Conservation (phyloP, 1,284 basidiomycete genomes). For the Malassezia equina region DNA sequence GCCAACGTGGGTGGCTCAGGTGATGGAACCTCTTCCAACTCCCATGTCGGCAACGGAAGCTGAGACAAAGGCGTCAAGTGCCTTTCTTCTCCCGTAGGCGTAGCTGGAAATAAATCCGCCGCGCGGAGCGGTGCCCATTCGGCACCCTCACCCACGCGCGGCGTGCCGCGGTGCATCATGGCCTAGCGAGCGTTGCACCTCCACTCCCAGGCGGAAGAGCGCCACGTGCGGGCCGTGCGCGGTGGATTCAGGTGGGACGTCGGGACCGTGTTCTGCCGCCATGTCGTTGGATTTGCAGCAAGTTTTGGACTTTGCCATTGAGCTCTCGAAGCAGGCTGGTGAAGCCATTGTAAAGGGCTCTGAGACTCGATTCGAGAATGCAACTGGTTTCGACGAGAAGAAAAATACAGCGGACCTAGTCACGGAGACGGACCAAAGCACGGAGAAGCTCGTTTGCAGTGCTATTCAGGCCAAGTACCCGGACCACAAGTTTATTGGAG, state of each 20-base stretch:
- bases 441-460: conserved; percentile 72
- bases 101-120: not conserved
- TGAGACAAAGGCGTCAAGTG: conserved; percentile 7
- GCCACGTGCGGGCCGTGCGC: conserved; percentile 1
- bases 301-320: conserved; percentile 60
- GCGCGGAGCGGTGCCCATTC: conserved; percentile 13
- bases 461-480: conserved; percentile 65
- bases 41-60: conserved; percentile 7
- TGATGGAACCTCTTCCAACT: not conserved
- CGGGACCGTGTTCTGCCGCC: not conserved
- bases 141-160: not conserved
- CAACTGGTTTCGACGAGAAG: conserved; percentile 30
- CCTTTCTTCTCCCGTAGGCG: not conserved
- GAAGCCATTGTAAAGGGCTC: conserved; percentile 51
- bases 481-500: conserved; percentile 76
- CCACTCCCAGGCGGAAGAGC: not conserved
- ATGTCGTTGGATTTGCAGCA: conserved; percentile 22
- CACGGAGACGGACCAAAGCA: conserved; percentile 89
- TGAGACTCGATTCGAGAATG: conserved; percentile 44
- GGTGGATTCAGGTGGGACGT: not conserved
- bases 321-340: conserved; percentile 57
- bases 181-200: not conserved
- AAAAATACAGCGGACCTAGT: conserved; percentile 56
- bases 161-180: not conserved
- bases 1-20: not conserved